Evolutionary conservation across 257 asterid genomes (phyloP).

Genomic region (Salvia splendens): DNA sequence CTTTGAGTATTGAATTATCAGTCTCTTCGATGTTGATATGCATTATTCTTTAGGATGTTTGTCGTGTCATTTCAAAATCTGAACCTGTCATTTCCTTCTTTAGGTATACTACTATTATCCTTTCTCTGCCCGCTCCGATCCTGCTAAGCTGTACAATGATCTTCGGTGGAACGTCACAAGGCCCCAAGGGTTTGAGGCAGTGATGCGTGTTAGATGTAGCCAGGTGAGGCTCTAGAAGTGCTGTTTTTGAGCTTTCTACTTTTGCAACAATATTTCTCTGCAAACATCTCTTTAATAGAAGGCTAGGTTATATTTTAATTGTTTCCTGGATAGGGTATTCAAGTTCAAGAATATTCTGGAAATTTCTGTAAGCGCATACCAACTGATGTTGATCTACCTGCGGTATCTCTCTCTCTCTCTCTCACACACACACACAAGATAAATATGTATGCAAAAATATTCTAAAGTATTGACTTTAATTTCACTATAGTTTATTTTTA

Average conservation of each 20-base stretch:
- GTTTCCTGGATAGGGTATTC: conserved; percentile 70
- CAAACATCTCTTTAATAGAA: conserved; percentile 15
- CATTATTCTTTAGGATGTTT: conserved; percentile 1
- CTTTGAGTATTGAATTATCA: neutral
- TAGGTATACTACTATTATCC: conserved; percentile 95
- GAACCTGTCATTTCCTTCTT: conserved; percentile 21
- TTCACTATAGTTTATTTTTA: conserved; percentile 1
- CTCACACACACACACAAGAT: conserved; percentile 7
- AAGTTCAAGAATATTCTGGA: conserved; percentile 95
- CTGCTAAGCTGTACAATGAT: conserved; percentile 94
- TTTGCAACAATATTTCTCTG: conserved; percentile 19
- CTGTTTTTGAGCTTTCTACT: conserved; percentile 27
- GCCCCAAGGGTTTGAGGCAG: conserved; percentile 99
- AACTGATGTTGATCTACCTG: conserved; percentile 96
- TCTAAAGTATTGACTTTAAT: conserved; percentile 8
- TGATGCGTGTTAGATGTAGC: conserved; percentile 99
- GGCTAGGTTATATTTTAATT: conserved; percentile 3
- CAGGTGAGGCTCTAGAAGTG: conserved; percentile 55
- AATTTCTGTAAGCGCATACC: conserved; percentile 97
- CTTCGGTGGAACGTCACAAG: conserved; percentile 98
- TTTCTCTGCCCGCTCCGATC: conserved; percentile 91
- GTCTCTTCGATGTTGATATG: conserved; percentile 1
- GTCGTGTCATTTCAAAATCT: conserved; percentile 27
- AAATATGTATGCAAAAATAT: neutral
- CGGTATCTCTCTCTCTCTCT: conserved; percentile 47